Percentiles rank a stretch among this genome's conserved stretches.
phyloP scores from a whole-genome alignment of 768 basidiomycete genomes.

The Leccinum rimulosum region DNA sequence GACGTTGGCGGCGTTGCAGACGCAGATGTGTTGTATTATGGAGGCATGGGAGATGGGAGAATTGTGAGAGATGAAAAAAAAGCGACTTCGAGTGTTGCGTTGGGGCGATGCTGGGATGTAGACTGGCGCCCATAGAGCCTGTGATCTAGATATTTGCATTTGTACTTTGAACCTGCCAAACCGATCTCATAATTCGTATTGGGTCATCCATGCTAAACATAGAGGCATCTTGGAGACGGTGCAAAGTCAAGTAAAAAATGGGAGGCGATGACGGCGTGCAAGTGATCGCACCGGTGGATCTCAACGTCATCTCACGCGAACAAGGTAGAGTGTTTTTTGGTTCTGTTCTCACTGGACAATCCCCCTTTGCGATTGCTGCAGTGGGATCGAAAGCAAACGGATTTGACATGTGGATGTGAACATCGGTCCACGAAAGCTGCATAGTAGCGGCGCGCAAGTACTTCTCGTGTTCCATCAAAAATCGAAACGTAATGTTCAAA shows the following conservation, averaged over 20 bases:
- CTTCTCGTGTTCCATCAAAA: constrained; percentile 1
- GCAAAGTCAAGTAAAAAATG: neutral
- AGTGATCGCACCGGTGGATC: constrained; percentile 67
- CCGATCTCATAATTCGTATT: neutral
- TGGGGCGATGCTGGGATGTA: neutral
- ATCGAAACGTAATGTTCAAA: neutral
- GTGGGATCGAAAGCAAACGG: constrained; percentile 91
- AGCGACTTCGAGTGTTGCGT: neutral
- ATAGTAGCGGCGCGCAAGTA: constrained; percentile 43
- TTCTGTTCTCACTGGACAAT: constrained; percentile 87
- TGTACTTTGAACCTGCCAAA: neutral
- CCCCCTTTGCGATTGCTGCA: constrained; percentile 91
- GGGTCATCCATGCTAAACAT: neutral
- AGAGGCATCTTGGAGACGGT: neutral
- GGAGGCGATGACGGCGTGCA: constrained; percentile 41
- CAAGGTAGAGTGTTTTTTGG: constrained; percentile 88
- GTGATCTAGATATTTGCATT: neutral
- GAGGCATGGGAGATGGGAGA: constrained; percentile 32
- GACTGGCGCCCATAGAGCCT: neutral
- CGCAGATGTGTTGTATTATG: constrained; percentile 28
- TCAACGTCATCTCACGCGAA: constrained; percentile 82
- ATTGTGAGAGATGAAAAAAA: neutral
- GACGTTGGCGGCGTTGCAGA: constrained; percentile 19
- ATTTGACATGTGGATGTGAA: constrained; percentile 93
- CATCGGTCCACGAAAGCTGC: constrained; percentile 77